Evolutionary conservation across 2,329 filamentous ascomycete species (phyloP), one percentile per base, ranked within the genome.

Genomic region (Didymella keratinophila): DNA sequence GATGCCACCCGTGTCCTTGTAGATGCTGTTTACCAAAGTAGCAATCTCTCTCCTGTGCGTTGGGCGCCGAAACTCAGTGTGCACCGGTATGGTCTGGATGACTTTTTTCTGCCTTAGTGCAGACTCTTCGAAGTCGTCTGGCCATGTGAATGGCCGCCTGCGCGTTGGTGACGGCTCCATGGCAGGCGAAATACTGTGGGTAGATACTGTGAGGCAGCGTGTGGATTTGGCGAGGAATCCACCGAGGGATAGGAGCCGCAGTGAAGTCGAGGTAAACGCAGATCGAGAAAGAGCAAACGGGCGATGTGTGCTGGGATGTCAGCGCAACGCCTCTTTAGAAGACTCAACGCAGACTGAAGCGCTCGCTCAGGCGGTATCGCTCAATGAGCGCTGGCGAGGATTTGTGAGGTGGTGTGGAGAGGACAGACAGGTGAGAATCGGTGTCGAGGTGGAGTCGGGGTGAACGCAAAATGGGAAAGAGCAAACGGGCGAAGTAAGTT

Each of bases 1-100:
- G 4, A 59, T 53, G 28, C 70, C 71, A 4, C 61, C 64, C 2
- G 67, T 68, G 2, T 68, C 61, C 3, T 44, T 20, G 39, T 69
- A 66, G 41, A 71, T 52, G 0, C 61, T 46, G 28, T 64, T 44
- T n/a, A 64, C 27, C 10, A 70, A 52, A 1, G 20, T 47, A 2
- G 63, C 58, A 36, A 60, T 47, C 30, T 71, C 69, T n/a, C 53
- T 58, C 18, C 39, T n/a, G 30, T 55, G 52, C 4, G 51, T 64
- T 21, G 21, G 14, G n/a, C 64, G 63, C 20, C 63, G 63, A 21
- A 63, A 65, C 30, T 72, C 70, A 5, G 20, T 32, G 2, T 68
- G 68, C 2, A 72, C 68, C 1, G 39, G 52, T 32, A 72, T 62
- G 12, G 18, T 32, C 6, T n/a, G 27, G 41, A 20, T 36, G 32